phyloP scores from a whole-genome alignment of 257 asterid genomes.

The Salvia splendens region DNA sequence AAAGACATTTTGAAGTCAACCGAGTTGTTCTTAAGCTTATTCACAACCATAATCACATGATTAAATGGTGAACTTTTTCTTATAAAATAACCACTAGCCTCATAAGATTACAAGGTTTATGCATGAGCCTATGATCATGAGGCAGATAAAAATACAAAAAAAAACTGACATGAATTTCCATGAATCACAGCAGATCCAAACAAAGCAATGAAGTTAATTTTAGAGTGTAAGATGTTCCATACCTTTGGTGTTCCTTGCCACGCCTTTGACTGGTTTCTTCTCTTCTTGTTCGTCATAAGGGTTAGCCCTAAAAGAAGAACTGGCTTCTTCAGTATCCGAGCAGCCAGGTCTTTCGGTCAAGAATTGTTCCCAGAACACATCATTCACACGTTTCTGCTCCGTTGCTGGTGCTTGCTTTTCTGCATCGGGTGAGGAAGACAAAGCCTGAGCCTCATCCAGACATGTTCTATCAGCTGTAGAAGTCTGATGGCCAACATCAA shows the following conservation, averaged over 20 bases:
- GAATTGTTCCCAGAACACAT: slow-evolving; percentile 94
- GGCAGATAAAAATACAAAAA: background rate
- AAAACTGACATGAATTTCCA: slow-evolving; percentile 3
- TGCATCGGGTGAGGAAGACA: slow-evolving; percentile 41
- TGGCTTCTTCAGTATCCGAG: slow-evolving; percentile 74
- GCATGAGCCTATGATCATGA: background rate
- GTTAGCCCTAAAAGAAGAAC: slow-evolving; percentile 52
- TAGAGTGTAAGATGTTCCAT: slow-evolving; percentile 74
- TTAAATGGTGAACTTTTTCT: background rate
- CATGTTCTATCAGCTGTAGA: slow-evolving; percentile 27
- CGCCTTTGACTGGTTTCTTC: slow-evolving; percentile 46
- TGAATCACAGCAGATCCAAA: background rate
- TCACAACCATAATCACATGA: background rate
- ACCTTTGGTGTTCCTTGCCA: slow-evolving; percentile 49
- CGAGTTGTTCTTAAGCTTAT: background rate
- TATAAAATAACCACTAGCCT: background rate
- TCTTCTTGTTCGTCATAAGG: slow-evolving; percentile 50
- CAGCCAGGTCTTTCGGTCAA: slow-evolving; percentile 88
- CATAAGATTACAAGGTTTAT: background rate
- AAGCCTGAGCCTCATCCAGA: slow-evolving; percentile 33
- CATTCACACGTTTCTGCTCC: slow-evolving; percentile 62
- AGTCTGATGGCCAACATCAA: slow-evolving; percentile 30
- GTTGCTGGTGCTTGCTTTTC: slow-evolving; percentile 47
- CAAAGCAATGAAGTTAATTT: background rate
- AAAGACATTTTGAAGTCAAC: too few species aligned